These are phyloP conservation scores for Ligustrum vulgare DNA, from an alignment of 257 asterid species.

Conservation along the genomic window DNA sequence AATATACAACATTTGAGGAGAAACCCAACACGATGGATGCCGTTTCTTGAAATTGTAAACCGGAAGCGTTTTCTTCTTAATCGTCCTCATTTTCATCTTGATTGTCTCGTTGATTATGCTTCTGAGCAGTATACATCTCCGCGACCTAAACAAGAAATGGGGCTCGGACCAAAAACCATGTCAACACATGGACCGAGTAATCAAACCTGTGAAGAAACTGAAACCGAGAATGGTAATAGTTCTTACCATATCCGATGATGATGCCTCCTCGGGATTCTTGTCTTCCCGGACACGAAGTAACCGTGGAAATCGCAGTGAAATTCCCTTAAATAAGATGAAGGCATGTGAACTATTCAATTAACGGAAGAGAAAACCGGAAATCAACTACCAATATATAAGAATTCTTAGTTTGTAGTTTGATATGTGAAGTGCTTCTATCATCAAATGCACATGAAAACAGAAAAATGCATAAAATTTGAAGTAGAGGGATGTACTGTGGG, in stretches of 20 bases:
- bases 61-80: constrained; percentile 24
- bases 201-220: background rate
- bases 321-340: constrained; percentile 50
- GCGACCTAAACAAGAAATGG: constrained; percentile 51
- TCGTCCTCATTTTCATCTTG: constrained; percentile 58
- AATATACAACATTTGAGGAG: too few relatives aligned
- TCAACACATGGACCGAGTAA: background rate
- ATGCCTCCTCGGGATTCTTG: constrained; percentile 88
- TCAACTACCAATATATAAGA: background rate
- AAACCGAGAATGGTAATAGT: background rate
- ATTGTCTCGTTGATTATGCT: constrained; percentile 48
- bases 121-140: constrained; percentile 76
- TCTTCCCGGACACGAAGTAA: constrained; percentile 82
- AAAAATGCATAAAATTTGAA: constrained; percentile 3
- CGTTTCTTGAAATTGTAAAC: too few relatives aligned
- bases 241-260: constrained; percentile 81
- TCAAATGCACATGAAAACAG: background rate
- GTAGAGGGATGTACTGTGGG: background rate
- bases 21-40: too few relatives aligned
- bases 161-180: background rate
- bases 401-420: constrained; percentile 4
- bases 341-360: background rate
- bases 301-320: constrained; percentile 89
- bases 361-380: background rate
- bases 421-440: background rate